Conservation (phyloP, 2,329 filamentous ascomycete species). For the Exophiala phaeomuriformis region DNA sequence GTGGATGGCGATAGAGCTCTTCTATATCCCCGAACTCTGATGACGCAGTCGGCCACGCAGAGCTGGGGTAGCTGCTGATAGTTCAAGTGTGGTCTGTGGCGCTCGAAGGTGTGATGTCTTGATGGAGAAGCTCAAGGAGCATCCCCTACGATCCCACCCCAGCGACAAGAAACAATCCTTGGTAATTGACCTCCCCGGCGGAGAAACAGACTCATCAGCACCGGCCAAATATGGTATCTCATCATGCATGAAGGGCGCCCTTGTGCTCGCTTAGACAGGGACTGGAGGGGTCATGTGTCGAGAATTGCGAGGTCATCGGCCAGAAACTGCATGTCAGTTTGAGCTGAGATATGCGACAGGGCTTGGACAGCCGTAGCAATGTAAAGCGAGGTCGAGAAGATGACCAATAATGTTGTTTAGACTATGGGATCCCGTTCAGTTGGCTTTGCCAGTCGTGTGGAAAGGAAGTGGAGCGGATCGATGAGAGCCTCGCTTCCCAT, state of each 20-base stretch:
- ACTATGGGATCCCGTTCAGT: conserved; percentile 1
- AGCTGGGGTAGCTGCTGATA: conserved; percentile 2
- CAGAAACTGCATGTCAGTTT: neutral
- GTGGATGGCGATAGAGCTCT: neutral
- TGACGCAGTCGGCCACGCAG: conserved; percentile 10
- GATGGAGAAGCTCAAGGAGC: too few relatives aligned
- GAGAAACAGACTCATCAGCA: too few relatives aligned
- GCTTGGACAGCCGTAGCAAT: conserved; percentile 2
- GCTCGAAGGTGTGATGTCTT: too few relatives aligned
- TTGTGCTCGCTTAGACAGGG: conserved; percentile 1
- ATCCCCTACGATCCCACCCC: too few relatives aligned
- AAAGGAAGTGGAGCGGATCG: conserved; percentile 4
- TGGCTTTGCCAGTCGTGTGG: conserved; percentile 1
- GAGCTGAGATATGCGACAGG: conserved; percentile 2
- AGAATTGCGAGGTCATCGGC: neutral
- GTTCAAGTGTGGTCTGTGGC: too few relatives aligned
- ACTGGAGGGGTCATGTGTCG: conserved; percentile 6
- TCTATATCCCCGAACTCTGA: conserved; percentile 4
- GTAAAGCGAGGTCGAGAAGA: conserved; percentile 12
- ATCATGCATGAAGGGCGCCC: neutral
- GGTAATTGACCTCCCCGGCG: too few relatives aligned
- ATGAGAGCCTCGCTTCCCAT: conserved; percentile 15
- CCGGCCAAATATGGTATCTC: too few relatives aligned
- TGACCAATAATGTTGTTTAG: conserved; percentile 12
- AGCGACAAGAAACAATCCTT: too few relatives aligned